Conservation (phyloP, 1,284 basidiomycete species). For the Trichosporon inkin region DNA sequence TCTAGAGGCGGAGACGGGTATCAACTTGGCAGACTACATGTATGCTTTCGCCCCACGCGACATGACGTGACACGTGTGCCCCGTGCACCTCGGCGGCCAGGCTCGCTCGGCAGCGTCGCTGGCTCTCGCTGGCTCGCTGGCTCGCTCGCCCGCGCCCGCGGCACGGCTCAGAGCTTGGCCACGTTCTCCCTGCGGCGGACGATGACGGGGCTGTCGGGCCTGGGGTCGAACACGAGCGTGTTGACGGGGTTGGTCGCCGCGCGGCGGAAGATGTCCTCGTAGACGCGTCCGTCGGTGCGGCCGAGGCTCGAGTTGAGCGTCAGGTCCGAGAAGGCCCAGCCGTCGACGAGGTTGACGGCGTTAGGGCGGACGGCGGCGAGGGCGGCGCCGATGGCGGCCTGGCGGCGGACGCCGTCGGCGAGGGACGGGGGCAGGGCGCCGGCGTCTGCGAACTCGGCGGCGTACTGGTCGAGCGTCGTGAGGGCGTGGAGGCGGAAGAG, state of each 20-base stretch:
- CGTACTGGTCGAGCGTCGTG: slow-evolving; percentile 50
- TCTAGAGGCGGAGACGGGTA: too few relatives aligned
- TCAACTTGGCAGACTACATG: too few relatives aligned
- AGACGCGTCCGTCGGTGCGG: slow-evolving; percentile 52
- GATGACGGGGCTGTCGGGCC: slow-evolving; percentile 9
- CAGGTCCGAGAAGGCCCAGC: slow-evolving; percentile 56
- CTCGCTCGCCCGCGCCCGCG: too few relatives aligned
- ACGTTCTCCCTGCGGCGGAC: not conserved
- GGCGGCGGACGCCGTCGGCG: slow-evolving; percentile 6
- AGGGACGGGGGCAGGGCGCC: slow-evolving; percentile 47
- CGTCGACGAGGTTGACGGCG: slow-evolving; percentile 53
- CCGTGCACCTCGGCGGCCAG: too few relatives aligned
- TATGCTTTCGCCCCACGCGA: too few relatives aligned
- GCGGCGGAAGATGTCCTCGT: slow-evolving; percentile 53
- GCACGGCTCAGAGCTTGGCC: slow-evolving; percentile 12
- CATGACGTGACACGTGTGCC: too few relatives aligned
- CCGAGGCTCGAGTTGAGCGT: slow-evolving; percentile 58
- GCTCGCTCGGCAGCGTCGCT: too few relatives aligned
- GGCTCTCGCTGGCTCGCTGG: too few relatives aligned
- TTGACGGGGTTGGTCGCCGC: slow-evolving; percentile 23
- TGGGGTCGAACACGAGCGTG: slow-evolving; percentile 15
- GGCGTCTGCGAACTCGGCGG: slow-evolving; percentile 53
- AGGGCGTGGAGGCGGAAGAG: slow-evolving; percentile 52
- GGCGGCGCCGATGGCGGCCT: slow-evolving; percentile 6
- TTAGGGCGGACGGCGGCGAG: slow-evolving; percentile 7